These are phyloP conservation scores for Cryptosporidium ryanae DNA, from an alignment of 169 alveolate genomes.

Conservation along the genomic window DNA sequence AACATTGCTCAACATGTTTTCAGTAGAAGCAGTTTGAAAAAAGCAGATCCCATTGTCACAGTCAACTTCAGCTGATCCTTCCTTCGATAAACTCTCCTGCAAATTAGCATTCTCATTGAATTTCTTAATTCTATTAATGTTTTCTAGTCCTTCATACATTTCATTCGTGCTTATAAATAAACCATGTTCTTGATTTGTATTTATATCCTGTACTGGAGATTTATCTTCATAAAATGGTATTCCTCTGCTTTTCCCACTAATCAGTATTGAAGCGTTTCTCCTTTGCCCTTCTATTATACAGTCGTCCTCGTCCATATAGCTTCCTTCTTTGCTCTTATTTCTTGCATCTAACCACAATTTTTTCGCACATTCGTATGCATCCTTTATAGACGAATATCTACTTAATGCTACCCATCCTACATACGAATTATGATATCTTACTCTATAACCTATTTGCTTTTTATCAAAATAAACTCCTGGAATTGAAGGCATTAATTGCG, in stretches of 20 bases:
- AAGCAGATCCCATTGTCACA: too few species aligned
- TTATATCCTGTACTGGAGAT: not conserved
- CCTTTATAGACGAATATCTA: constrained; percentile 67
- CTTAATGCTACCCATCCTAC: constrained; percentile 75
- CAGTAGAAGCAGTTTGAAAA: too few species aligned
- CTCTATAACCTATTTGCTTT: constrained; percentile 72
- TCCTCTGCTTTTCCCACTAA: not conserved
- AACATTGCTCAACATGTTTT: too few species aligned
- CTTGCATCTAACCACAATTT: constrained; percentile 66
- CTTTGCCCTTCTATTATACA: not conserved
- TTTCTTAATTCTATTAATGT: not conserved
- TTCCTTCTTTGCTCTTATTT: constrained; percentile 26
- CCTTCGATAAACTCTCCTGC: not conserved
- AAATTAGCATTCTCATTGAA: not conserved
- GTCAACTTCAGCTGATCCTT: too few species aligned
- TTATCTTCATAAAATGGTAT: not conserved
- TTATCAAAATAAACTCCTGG: constrained; percentile 71
- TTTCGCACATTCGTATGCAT: constrained; percentile 72
- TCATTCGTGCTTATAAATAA: not conserved
- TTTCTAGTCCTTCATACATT: not conserved
- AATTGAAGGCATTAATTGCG: constrained; percentile 58
- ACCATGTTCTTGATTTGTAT: not conserved
- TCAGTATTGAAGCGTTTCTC: not conserved
- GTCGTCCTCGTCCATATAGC: not conserved
- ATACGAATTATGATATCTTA: constrained; percentile 63